Conservation (phyloP, 371 early-diverging fungal genomes). For the Rhizopus arrhizus region DNA sequence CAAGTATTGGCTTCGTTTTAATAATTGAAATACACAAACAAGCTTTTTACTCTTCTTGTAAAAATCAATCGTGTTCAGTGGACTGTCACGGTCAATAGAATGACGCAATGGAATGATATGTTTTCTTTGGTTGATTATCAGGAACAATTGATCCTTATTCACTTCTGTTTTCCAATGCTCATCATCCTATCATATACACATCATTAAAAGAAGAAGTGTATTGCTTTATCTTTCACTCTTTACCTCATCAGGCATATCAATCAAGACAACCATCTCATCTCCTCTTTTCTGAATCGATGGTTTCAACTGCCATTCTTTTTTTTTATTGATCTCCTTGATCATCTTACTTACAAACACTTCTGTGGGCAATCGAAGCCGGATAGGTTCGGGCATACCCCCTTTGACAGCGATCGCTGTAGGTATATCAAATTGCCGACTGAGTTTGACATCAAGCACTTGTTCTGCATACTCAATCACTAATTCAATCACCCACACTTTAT, state of each 20-base stretch:
- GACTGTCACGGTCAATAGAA: constrained; percentile 25
- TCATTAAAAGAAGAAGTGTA: not conserved
- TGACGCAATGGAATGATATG: constrained; percentile 16
- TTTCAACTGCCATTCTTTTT: constrained; percentile 3
- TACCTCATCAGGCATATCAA: constrained; percentile 1
- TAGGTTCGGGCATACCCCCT: constrained; percentile 54
- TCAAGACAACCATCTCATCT: constrained; percentile 1
- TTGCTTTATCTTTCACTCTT: not conserved
- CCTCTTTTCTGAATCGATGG: not conserved
- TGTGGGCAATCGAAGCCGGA: constrained; percentile 57
- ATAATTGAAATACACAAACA: constrained; percentile 27
- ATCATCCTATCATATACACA: constrained; percentile 23
- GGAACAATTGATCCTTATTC: constrained; percentile 29
- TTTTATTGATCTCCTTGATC: not conserved
- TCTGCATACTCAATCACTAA: constrained; percentile 71
- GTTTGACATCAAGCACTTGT: constrained; percentile 47
- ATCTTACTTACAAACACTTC: not conserved
- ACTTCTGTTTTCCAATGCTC: constrained; percentile 40
- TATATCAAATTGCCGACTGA: constrained; percentile 65
- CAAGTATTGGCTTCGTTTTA: constrained; percentile 28
- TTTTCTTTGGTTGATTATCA: constrained; percentile 15
- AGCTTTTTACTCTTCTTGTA: constrained; percentile 32
- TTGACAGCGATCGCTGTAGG: constrained; percentile 66
- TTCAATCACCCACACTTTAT: constrained; percentile 66
- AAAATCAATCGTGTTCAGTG: constrained; percentile 26